Evolutionary conservation across 371 early-diverging fungal genomes (phyloP).

Genomic region (Parasitella parasitica): DNA sequence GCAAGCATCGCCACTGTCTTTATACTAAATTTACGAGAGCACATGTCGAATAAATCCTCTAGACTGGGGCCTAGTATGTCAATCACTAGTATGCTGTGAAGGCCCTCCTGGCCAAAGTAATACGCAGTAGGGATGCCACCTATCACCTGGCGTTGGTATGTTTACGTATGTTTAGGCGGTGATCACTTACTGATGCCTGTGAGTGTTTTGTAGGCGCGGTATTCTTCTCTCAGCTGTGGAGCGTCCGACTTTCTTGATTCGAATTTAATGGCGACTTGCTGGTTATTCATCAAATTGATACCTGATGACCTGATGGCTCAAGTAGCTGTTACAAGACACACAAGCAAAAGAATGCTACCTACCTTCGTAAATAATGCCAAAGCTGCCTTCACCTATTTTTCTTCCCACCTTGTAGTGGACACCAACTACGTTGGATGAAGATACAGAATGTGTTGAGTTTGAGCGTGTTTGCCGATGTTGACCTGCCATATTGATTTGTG

Average conservation of each 20-base stretch:
- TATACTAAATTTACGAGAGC: constrained; percentile 83
- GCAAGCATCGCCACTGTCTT: constrained; percentile 96
- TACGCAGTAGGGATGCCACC: constrained; percentile 86
- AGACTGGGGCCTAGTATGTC: constrained; percentile 95
- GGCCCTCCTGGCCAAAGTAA: constrained; percentile 94
- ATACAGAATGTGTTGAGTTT: constrained; percentile 17
- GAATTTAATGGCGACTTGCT: constrained; percentile 91
- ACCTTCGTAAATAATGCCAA: constrained; percentile 97
- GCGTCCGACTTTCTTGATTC: constrained; percentile 93
- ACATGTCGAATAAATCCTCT: constrained; percentile 95
- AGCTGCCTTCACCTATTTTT: constrained; percentile 95
- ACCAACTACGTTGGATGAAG: constrained; percentile 69
- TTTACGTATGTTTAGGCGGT: no score
- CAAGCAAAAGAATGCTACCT: background rate
- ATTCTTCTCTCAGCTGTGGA: constrained; percentile 92
- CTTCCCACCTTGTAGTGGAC: constrained; percentile 92
- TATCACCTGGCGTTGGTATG: constrained; percentile 1
- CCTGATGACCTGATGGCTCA: constrained; percentile 32
- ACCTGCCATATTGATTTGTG: constrained; percentile 5
- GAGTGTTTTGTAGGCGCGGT: constrained; percentile 86
- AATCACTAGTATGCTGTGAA: constrained; percentile 91
- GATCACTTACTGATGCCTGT: constrained; percentile 62
- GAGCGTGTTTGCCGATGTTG: constrained; percentile 25
- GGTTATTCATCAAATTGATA: constrained; percentile 78
- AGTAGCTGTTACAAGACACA: no score